Base-by-base conservation (phyloP, 257 asterid genomes). In the Petunia secreta region DNA sequence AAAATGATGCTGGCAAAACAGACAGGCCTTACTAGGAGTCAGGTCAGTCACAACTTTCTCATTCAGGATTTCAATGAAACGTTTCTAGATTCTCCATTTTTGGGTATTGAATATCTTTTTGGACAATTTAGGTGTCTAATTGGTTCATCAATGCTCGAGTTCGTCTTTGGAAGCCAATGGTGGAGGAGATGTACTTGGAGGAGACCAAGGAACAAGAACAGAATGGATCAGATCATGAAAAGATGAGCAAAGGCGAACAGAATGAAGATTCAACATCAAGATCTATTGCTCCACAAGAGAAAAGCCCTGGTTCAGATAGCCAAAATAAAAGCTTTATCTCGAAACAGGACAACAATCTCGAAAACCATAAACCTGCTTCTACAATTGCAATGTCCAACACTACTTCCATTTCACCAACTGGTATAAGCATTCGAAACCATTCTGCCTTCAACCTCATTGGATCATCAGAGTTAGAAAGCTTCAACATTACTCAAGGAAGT, bases 131-230 rank as follows among this genome's bases (percentile, higher is more conserved):
- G 99, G 99, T 95, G 78, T 95, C 99, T 3, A 95, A 95, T 88
- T 95, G 99, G 99, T 95, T 95, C 87, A 95, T 95, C 82, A 95
- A 95, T 74, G 99, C 99, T 8, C 89, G 99, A 60, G 99, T 95
- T 77, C 89, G 99, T 8, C 97, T 95, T 0, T 95, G 99, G 99
- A 95, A 95, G 89, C 99, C 99, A 4, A 95, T 95, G 99, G 99
- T 95, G 0, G 99, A 95, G 84, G 99, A 95, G 81, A 95, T 95
- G 99, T 93, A 95, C 88, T 75, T n/a, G 60, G 99, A 95, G 80
- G 99, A 95, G 75, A 87, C 91, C 84, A 95, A 92, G 84, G 98
- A 93, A 9, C 89, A 92, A 14, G 98, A 91, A 37, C 90, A 88
- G 55, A 86, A 81, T 10, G 93, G 90, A 13, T 82, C 90, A 4